Evolutionary conservation across 2,329 filamentous ascomycete species (phyloP).

Genomic region (Pezicula carpinea): DNA sequence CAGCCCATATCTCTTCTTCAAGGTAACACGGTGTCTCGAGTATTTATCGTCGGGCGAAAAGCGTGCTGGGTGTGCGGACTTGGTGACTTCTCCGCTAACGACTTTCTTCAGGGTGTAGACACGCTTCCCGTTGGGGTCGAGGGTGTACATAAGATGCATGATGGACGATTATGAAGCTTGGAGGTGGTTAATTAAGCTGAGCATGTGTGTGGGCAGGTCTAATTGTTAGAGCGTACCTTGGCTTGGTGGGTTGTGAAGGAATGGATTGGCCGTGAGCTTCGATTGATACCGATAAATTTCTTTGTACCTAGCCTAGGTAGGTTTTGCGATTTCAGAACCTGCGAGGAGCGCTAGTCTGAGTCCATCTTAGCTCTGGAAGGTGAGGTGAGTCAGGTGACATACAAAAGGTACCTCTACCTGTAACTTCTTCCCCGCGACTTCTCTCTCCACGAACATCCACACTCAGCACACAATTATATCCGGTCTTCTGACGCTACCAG

Average conservation of each 20-base stretch:
- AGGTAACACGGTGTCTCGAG: constrained; percentile 88
- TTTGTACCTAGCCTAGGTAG: no score
- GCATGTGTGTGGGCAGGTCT: neutral
- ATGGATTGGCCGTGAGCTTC: no score
- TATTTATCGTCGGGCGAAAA: constrained; percentile 99
- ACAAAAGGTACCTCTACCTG: no score
- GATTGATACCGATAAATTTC: no score
- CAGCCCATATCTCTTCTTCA: constrained; percentile 90
- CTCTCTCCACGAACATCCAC: no score
- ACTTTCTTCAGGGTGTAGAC: constrained; percentile 95
- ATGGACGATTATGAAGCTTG: constrained; percentile 5
- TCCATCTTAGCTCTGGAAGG: no score
- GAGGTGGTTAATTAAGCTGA: neutral
- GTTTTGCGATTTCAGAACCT: no score
- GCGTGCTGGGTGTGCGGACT: constrained; percentile 90
- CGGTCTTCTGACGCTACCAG: no score
- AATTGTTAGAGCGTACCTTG: neutral
- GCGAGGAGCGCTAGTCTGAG: no score
- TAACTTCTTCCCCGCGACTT: no score
- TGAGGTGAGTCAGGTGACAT: no score
- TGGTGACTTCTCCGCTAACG: constrained; percentile 77
- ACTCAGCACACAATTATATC: no score
- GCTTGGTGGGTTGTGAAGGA: neutral
- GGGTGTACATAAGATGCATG: constrained; percentile 82
- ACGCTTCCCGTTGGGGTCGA: constrained; percentile 78